Evolutionary conservation across 495 filamentous ascomycete genomes (phyloP).

Genomic region (Chaetomium fimeti): DNA sequence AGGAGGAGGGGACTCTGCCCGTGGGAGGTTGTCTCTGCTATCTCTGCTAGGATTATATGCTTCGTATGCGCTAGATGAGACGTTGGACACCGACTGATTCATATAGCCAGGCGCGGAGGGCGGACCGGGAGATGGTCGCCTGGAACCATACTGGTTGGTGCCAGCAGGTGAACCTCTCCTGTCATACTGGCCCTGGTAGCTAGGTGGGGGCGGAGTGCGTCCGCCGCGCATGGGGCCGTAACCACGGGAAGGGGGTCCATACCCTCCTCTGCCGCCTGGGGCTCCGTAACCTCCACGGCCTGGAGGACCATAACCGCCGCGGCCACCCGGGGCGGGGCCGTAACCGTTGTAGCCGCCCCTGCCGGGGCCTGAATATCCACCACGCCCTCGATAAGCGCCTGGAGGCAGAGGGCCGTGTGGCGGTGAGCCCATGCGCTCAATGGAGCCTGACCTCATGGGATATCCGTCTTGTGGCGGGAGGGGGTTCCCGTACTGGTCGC

Average conservation of each 20-base stretch:
- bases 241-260: constrained; percentile 55
- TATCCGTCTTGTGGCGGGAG: constrained; percentile 50
- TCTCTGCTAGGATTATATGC: constrained; percentile 45
- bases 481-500: constrained; percentile 70
- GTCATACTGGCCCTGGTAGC: constrained; percentile 48
- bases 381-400: constrained; percentile 54
- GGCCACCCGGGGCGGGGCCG: constrained; percentile 35
- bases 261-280: constrained; percentile 41
- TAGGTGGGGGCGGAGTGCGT: constrained; percentile 54
- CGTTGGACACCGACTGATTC: constrained; percentile 35
- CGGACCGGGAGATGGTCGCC: constrained; percentile 39
- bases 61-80: constrained; percentile 37
- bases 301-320: constrained; percentile 43
- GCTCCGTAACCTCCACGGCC: constrained; percentile 49
- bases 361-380: constrained; percentile 48
- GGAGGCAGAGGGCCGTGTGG: constrained; percentile 51
- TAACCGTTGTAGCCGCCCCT: constrained; percentile 43
- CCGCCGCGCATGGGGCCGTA: constrained; percentile 57
- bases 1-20: constrained; percentile 64
- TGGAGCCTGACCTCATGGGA: constrained; percentile 59
- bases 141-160: constrained; percentile 36
- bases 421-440: constrained; percentile 58
- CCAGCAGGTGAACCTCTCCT: constrained; percentile 48
- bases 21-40: constrained; percentile 42
- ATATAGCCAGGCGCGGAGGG: constrained; percentile 41